phyloP scores from a whole-genome alignment of 1,284 basidiomycete genomes.

The Fomes fomentarius region DNA sequence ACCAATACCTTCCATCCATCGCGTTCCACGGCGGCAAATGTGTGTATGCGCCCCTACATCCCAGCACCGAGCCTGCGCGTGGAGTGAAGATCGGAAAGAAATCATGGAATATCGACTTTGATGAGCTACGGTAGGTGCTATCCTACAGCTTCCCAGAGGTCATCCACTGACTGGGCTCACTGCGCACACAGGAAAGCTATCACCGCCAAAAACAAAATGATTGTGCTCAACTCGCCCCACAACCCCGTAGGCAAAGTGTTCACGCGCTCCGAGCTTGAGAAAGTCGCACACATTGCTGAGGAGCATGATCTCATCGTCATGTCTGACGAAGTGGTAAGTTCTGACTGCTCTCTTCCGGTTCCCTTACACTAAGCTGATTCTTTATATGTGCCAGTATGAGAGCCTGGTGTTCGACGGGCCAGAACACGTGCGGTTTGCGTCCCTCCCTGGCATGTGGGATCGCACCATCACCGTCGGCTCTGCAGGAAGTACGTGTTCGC shows the following conservation, averaged over 20 bases:
- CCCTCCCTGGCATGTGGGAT: constrained; percentile 97
- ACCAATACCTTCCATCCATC: constrained; percentile 92
- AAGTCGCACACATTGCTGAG: constrained; percentile 86
- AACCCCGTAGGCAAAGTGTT: constrained; percentile 98
- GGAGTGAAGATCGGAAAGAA: constrained; percentile 63
- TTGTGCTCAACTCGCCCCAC: constrained; percentile 94
- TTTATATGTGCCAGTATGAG: constrained; percentile 73
- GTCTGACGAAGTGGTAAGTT: constrained; percentile 92
- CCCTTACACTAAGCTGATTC: not conserved
- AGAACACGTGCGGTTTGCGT: constrained; percentile 90
- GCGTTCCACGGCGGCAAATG: constrained; percentile 92
- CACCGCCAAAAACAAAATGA: constrained; percentile 86
- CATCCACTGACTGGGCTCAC: not conserved
- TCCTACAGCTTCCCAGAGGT: not conserved
- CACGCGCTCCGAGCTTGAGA: constrained; percentile 77
- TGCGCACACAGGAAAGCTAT: constrained; percentile 62
- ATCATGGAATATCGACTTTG: constrained; percentile 87
- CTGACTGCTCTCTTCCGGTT: no score
- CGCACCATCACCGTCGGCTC: constrained; percentile 83
- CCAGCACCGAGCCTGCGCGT: constrained; percentile 51
- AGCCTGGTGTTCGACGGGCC: constrained; percentile 87
- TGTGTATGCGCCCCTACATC: constrained; percentile 93
- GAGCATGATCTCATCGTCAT: constrained; percentile 93
- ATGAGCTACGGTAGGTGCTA: constrained; percentile 81
- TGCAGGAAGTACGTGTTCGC: constrained; percentile 77